Evolutionary conservation across 805 yeast species (phyloP), one percentile per base, ranked within the genome.

Genomic region (Pichia paraexigua): DNA sequence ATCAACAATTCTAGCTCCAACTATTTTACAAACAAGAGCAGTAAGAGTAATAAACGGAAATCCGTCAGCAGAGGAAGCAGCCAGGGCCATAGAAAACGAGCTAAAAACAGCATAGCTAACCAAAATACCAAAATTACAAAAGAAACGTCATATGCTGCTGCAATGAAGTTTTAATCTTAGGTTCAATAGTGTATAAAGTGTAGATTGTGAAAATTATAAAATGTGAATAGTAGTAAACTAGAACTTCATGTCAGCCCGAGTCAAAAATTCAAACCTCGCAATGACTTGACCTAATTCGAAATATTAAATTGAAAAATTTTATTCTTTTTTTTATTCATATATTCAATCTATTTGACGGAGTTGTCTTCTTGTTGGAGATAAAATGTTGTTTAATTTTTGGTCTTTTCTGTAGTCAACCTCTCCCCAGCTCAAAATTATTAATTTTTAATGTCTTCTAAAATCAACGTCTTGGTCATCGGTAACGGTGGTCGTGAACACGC

Each of bases 401-500:
- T 37, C 11, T 24, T 46, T 46, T 13, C 20, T 22, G 27, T 35
- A 32, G 41, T 25, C 21, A 8, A 45, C 37, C 13, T n/a, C 35
- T 13, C 35, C 11, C 7, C n/a, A 12, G 13, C n/a, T 12, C 8
- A 46, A 5, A 25, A 35, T n/a, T 24, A 22, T 18, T 32, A 53
- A 7, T 10, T 10, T n/a, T 35, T 35, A 35, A 58, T 53, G 58
- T 47, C 57, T 42, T 35, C 57, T 18, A 63, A 62, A 48, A 57
- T 61, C 43, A 88, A 86, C 67, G 70, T 94, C 59, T 81, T 94
- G 55, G 83, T 94, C 58, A 78, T 94, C 60, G 99, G 99, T 63
- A 89, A 87, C 71, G 99, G 99, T 67, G 99, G 99, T 60, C 90
- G 99, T 75, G 99, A 94, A 71, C 97, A 94, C 68, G 98, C 98